A percentile compares a stretch with the other conserved stretches of the same genome.
These are phyloP conservation scores for Peniophora sp. DNA, from an alignment of 1,284 basidiomycete genomes.

Conservation along the genomic window DNA sequence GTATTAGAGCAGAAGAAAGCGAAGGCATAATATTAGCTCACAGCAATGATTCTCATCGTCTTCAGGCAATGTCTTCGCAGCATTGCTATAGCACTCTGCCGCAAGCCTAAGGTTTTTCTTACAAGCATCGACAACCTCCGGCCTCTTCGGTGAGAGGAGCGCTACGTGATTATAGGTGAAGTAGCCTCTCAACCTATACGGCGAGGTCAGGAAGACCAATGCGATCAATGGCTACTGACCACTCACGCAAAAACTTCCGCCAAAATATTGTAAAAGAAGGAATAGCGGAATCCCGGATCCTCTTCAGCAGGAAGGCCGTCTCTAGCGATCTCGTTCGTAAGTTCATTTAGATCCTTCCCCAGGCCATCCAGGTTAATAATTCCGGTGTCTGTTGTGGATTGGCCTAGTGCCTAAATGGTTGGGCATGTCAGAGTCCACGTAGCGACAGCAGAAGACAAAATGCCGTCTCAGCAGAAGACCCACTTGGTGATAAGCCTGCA, in stretches of 20 bases:
- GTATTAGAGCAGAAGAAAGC: background rate
- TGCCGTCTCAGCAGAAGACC: too few species aligned
- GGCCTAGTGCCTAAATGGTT: too few species aligned
- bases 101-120: constrained; percentile 10
- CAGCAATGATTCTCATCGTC: constrained; percentile 23
- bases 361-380: constrained; percentile 2
- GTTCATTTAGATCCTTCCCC: background rate
- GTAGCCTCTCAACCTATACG: background rate
- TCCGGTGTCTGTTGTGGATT: background rate
- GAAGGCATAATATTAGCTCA: constrained; percentile 6
- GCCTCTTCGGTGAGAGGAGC: too few species aligned
- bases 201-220: too few species aligned
- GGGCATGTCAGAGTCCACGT: too few species aligned
- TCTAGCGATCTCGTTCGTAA: background rate
- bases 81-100: constrained; percentile 14
- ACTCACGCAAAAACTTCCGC: constrained; percentile 4
- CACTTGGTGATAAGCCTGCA: constrained; percentile 7
- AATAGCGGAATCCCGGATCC: constrained; percentile 2
- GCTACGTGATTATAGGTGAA: background rate
- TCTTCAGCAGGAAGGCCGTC: background rate
- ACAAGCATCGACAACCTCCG: background rate
- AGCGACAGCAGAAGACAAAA: too few species aligned
- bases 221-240: background rate
- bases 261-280: constrained; percentile 1
- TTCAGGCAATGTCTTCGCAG: constrained; percentile 17